A percentile compares a stretch with the other conserved stretches of the same genome.
Conservation (phyloP, 345 rosid species). For the Hibiscus trionum region DNA sequence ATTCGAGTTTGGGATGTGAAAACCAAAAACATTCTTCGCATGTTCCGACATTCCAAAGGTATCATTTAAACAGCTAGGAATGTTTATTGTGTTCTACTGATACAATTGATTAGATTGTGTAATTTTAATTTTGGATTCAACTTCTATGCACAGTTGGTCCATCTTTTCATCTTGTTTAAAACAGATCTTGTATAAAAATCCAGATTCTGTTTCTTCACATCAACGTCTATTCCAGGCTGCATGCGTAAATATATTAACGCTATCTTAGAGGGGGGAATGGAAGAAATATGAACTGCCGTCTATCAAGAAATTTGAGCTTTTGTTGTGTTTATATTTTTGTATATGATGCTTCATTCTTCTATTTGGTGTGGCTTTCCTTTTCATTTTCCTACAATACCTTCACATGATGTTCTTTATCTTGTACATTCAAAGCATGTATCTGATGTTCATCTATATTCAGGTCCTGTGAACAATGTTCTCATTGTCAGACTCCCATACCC, state of each 20-base stretch:
- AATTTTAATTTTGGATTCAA: neutral
- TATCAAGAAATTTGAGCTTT: neutral
- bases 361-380: neutral
- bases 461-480: slow-evolving; percentile 63
- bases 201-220: neutral
- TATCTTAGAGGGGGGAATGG: too few species aligned
- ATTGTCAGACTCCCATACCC: slow-evolving; percentile 37
- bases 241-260: too few species aligned
- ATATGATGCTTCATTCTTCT: too few species aligned
- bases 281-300: neutral
- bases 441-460: slow-evolving; percentile 21
- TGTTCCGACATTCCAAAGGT: slow-evolving; percentile 59
- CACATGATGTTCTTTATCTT: too few species aligned
- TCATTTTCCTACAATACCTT: neutral
- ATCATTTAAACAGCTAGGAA: neutral
- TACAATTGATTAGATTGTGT: neutral
- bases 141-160: neutral
- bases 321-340: too few species aligned
- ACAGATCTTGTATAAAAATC: too few species aligned
- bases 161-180: too few species aligned
- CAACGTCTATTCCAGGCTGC: too few species aligned
- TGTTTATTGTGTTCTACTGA: neutral
- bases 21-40: slow-evolving; percentile 33
- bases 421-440: neutral
- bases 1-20: slow-evolving; percentile 57